Base-by-base conservation (phyloP, 208 protist genomes). In the Crithidia bombi region DNA sequence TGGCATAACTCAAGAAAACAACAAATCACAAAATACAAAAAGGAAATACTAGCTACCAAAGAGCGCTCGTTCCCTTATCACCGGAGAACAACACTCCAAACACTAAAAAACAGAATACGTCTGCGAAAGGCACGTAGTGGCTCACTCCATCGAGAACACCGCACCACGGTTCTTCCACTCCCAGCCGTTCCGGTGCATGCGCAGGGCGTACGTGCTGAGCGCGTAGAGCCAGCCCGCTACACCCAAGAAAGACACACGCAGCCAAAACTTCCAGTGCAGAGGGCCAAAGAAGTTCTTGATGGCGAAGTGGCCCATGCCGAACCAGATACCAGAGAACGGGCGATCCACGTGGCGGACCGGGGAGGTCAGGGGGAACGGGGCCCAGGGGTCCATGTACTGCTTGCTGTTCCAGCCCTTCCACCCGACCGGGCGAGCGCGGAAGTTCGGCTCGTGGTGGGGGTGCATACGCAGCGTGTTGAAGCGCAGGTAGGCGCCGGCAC, bases 151-250 rank as follows among this genome's bases (percentile, higher is more conserved):
- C 23, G 85, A 69, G 75, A 89, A 93, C 49, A 93, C 88, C 28
- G 88, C 88, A 69, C 88, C 83, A 59, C 86, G 85, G 72, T 93
- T 93, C 81, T 93, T 93, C 88, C 88, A 93, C 83, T 93, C 78
- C 88, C 88, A 93, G 25, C 88, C 88, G 69, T 93, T 93, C 62
- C 85, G 79, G 73, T 93, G 81, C 88, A 93, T 93, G 67, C 88
- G 88, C 25, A 91, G 79, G 23, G 56, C 81, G 65, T 91, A 93
- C 39, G 84, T 84, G 47, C 59, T 11, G 39, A 87, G 57, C 4
- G 81, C 62, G 54, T 81, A 75, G 17, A 44, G 17, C 78, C 73
- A 85, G 19, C 88, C 88, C n/a, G 50, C 57, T 5, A 80, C 51
- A 41, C 88, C 88, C 52, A 83, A 78, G 65, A 90, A 77, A 26